Conservation (phyloP, 108 stramenopile species). For the Skeletonema menzelii region DNA sequence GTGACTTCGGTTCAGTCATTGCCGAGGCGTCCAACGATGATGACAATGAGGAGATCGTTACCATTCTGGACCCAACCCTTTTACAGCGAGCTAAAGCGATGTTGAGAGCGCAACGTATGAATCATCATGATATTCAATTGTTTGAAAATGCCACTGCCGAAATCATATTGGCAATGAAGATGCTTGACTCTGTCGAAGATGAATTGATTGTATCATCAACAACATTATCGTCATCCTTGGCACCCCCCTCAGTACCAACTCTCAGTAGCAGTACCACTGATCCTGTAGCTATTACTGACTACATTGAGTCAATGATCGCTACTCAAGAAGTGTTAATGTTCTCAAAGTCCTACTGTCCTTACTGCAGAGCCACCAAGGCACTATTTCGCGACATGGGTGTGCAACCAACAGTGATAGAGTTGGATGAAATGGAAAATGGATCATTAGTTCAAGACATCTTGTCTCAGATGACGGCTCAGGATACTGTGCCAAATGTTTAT, state of each 20-base stretch:
- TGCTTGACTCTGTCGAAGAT: slow-evolving; percentile 5
- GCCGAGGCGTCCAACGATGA: neutral
- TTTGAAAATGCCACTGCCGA: slow-evolving; percentile 8
- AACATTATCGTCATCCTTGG: neutral
- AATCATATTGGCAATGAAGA: slow-evolving; percentile 5
- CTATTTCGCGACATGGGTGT: slow-evolving; percentile 47
- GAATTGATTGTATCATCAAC: neutral
- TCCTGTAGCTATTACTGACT: neutral
- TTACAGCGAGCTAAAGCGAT: slow-evolving; percentile 11
- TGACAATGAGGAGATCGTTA: slow-evolving; percentile 4
- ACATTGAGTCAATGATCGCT: neutral
- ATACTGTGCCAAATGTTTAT: slow-evolving; percentile 86
- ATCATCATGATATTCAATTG: slow-evolving; percentile 15
- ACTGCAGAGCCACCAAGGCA: slow-evolving; percentile 60
- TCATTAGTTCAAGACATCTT: slow-evolving; percentile 63
- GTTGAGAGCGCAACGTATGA: slow-evolving; percentile 11
- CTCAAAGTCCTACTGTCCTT: slow-evolving; percentile 64
- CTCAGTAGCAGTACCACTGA: neutral
- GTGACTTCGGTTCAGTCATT: neutral
- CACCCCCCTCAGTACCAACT: neutral
- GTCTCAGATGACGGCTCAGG: slow-evolving; percentile 63
- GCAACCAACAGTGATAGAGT: slow-evolving; percentile 55
- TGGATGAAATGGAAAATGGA: slow-evolving; percentile 73
- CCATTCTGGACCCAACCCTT: slow-evolving; percentile 12
- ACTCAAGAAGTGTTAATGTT: slow-evolving; percentile 48